phyloP scores from a whole-genome alignment of 257 asterid species.

The Solanum boliviense region DNA sequence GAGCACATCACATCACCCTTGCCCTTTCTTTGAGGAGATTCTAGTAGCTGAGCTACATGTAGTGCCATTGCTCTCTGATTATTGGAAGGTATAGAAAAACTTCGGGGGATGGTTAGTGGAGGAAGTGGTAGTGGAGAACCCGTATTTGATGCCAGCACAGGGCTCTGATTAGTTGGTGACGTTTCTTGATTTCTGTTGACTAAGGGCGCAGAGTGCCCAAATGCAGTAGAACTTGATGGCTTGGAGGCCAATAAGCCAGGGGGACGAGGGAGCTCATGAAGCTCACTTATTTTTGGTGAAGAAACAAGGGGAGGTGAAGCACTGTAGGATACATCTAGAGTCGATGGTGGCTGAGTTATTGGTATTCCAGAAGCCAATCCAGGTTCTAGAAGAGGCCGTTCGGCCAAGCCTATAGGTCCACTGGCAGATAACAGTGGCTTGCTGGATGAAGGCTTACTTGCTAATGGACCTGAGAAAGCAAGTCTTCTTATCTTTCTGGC shows the following conservation, averaged over 20 bases:
- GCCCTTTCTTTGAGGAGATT: slow-evolving; percentile 35
- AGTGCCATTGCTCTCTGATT: slow-evolving; percentile 37
- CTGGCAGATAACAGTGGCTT: slow-evolving; percentile 35
- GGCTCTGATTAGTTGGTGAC: slow-evolving; percentile 53
- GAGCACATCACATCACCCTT: slow-evolving; percentile 40
- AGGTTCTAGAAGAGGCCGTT: slow-evolving; percentile 32
- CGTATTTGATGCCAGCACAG: slow-evolving; percentile 27
- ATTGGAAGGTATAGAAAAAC: slow-evolving; percentile 73
- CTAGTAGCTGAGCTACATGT: slow-evolving; percentile 45
- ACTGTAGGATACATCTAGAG: slow-evolving; percentile 32
- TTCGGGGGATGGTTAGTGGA: slow-evolving; percentile 51
- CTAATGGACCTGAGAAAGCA: slow-evolving; percentile 81
- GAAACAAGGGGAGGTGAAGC: slow-evolving; percentile 59
- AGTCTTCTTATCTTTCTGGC: slow-evolving; percentile 36
- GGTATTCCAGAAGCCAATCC: slow-evolving; percentile 39
- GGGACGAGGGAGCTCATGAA: slow-evolving; percentile 96
- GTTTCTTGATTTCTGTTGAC: slow-evolving; percentile 42
- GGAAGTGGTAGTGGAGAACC: slow-evolving; percentile 78
- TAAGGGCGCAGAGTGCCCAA: slow-evolving; percentile 86
- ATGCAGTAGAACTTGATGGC: slow-evolving; percentile 29
- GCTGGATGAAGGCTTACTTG: slow-evolving; percentile 62
- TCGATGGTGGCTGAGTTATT: slow-evolving; percentile 31
- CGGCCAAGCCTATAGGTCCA: slow-evolving; percentile 49
- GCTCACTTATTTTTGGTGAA: slow-evolving; percentile 82
- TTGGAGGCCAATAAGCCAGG: slow-evolving; percentile 57